Evolutionary conservation across 2,329 filamentous ascomycete genomes (phyloP), one percentile per base, ranked within the genome.

Genomic region (Aspergillus ibericus): DNA sequence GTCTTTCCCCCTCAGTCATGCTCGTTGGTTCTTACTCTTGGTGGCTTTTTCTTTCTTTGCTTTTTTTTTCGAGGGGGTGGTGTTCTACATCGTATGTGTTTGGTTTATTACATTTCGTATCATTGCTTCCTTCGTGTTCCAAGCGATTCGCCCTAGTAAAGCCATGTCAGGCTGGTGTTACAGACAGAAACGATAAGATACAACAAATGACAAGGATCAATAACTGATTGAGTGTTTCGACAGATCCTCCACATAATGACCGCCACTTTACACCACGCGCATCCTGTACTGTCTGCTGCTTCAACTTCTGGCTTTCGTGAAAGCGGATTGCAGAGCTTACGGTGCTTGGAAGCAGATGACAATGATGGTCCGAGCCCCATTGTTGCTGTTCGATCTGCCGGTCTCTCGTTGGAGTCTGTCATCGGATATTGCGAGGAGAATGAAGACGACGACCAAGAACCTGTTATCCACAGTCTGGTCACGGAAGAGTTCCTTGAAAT

Each of bases 171-270:
- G 4, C 22, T 25, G 18, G 42, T 20, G 13, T 25, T n/a, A 16
- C 42, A 27, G 20, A 25, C 42, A 46, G n/a, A 25, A 9, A 15
- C 15, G 18, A 27, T 20, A 15, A 38, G 7, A 7, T 4, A 27
- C 42, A 22, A 8, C 27, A 5, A 32, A n/a, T 25, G 5, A 9
- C 35, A 27, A 15, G 3, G 12, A 25, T 55, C n/a, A 9, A 18
- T 22, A 48, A 67, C 72, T 70, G 60, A 77, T 48, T 53, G 22
- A 15, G 2, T n/a, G n/a, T 35, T 44, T 44, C 46, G 22, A 18
- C 62, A 96, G 93, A 96, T 97, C 65, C 84, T 98, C 0, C 93
- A 98, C 66, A 82, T 98, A 44, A 83, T 96, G 67, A 87, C 91
- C 5, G 86, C 92, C 15, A 93, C 91, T 0, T 80, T 87, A 0